Evolutionary conservation across 1,139 yeast genomes (phyloP), one percentile per base, ranked within the genome.

Genomic region (Yamadazyma sp.): DNA sequence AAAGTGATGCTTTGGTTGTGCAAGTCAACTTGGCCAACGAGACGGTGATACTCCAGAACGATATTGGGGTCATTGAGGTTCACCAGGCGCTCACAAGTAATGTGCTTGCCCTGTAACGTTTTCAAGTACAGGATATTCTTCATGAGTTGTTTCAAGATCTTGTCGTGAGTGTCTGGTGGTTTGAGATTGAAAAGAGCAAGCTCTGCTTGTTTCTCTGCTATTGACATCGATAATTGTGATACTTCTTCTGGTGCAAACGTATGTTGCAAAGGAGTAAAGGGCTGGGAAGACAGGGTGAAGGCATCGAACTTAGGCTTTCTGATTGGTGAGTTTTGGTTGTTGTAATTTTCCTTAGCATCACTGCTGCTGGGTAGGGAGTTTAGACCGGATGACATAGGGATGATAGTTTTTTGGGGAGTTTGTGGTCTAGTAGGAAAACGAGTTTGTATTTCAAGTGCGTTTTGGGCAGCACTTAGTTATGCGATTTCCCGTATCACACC

Each of bases 301-400:
- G 4, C 15, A 7, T 18, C 15, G 15, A 40, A 14, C 22, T 21
- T 24, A 10, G 48, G 33, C 28, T 31, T 41, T 23, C 46, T 31
- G 28, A 44, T 40, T 11, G 48, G 48, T 4, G 46, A 43, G 6
- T 33, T 23, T 12, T 38, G 29, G 12, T 18, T 37, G 16, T 44
- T 31, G 27, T 44, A 44, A 25, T 42, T 44, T 23, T 42, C 45
- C 31, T 41, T 43, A 13, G 3, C n/a, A 11, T 31, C 34, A 15
- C 29, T 16, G 28, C 11, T 23, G 25, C 6, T 10, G 25, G 12
- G 4, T n/a, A 25, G 15, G 15, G 28, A 25, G 28, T 25, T 12
- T 25, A 5, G 9, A 12, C 12, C 28, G 9, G 28, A 25, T 3
- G 15, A 10, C 12, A 10, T n/a, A 6, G 9, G 22, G 11, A 12